A percentile compares a stretch with the other conserved stretches of the same genome.
These are phyloP conservation scores for Coniochaeta pulveracea DNA, from an alignment of 2,329 filamentous ascomycete species.

Conservation along the genomic window DNA sequence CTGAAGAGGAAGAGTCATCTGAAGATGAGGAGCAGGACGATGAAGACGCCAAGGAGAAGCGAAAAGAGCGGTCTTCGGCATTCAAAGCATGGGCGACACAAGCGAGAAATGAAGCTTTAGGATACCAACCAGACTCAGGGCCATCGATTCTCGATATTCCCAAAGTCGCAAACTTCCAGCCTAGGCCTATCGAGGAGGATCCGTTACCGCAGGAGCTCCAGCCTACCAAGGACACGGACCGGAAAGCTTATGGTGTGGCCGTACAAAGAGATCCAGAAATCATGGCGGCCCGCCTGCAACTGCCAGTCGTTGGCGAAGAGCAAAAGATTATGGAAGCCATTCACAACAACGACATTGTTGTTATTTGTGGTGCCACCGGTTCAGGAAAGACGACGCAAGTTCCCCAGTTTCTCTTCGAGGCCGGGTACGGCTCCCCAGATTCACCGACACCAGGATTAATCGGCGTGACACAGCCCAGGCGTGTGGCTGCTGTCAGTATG, in stretches of 20 bases:
- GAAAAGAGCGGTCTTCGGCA: constrained; percentile 41
- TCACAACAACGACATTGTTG: constrained; percentile 78
- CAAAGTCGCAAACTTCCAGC: constrained; percentile 50
- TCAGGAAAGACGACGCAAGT: constrained; percentile 97
- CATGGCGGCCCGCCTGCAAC: constrained; percentile 63
- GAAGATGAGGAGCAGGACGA: constrained; percentile 19
- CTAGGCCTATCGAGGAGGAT: constrained; percentile 58
- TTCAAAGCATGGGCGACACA: constrained; percentile 93
- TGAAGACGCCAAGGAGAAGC: constrained; percentile 17
- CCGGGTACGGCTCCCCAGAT: constrained; percentile 71
- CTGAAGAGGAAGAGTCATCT: constrained; percentile 20
- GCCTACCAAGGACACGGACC: constrained; percentile 43
- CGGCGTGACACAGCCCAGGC: constrained; percentile 84
- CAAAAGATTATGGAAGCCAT: constrained; percentile 98
- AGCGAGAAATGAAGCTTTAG: constrained; percentile 71
- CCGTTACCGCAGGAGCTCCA: constrained; percentile 57
- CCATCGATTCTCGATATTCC: constrained; percentile 37
- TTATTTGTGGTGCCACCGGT: constrained; percentile 90
- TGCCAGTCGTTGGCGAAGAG: constrained; percentile 90
- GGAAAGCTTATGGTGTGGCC: constrained; percentile 67
- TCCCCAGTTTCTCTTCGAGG: constrained; percentile 90
- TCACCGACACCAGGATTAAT: constrained; percentile 85
- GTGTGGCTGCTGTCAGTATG: constrained; percentile 95
- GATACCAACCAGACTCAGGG: constrained; percentile 39
- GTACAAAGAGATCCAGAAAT: constrained; percentile 62